Evolutionary conservation across 108 stramenopile species (phyloP).

Genomic region (Pseudonitzschia multistriata): DNA sequence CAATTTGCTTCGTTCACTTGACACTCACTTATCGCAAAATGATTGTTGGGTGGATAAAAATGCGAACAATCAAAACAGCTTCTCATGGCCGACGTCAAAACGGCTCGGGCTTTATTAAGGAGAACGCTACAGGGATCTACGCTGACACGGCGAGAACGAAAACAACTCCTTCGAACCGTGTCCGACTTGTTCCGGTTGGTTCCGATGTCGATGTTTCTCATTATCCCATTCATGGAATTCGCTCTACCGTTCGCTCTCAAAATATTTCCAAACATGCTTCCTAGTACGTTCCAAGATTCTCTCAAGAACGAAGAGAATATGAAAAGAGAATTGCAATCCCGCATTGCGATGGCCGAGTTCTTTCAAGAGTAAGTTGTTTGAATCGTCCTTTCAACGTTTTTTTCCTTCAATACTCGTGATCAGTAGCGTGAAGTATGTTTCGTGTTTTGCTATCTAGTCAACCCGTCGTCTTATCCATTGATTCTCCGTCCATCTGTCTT

Average conservation of each 20-base stretch:
- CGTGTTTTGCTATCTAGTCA: too few relatives aligned
- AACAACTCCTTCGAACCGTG: conserved; percentile 93
- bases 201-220: conserved; percentile 92
- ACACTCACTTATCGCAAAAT: neutral
- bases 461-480: neutral
- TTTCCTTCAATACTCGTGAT: too few relatives aligned
- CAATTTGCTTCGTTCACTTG: neutral
- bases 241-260: conserved; percentile 95
- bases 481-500: neutral
- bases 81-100: conserved; percentile 89
- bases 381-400: neutral
- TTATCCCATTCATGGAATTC: conserved; percentile 99
- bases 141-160: conserved; percentile 94
- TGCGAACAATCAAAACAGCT: conserved; percentile 30
- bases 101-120: conserved; percentile 75
- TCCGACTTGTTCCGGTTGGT: conserved; percentile 96
- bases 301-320: conserved; percentile 96
- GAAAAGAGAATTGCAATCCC: conserved; percentile 92
- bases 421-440: too few relatives aligned
- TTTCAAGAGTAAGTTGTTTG: conserved; percentile 87
- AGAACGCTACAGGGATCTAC: conserved; percentile 80
- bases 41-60: neutral
- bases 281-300: conserved; percentile 96
- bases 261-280: conserved; percentile 98
- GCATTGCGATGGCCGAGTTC: conserved; percentile 95